Conservation (phyloP, 2,329 filamentous ascomycete species). For the Microdochium trichocladiopsis region DNA sequence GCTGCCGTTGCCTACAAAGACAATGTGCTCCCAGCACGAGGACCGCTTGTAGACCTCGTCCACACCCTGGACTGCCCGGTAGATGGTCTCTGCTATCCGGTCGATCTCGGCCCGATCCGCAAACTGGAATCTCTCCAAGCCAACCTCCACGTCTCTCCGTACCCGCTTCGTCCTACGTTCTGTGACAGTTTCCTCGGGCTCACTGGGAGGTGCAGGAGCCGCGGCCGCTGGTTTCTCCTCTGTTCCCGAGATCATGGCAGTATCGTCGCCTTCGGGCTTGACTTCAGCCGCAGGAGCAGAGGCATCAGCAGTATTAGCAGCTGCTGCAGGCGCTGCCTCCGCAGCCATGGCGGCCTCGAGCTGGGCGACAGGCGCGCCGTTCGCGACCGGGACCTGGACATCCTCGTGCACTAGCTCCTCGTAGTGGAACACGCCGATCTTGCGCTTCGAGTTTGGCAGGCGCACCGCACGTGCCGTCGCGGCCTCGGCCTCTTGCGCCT, state of each 20-base stretch:
- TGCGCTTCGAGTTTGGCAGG: slow-evolving; percentile 66
- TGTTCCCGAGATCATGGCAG: slow-evolving; percentile 6
- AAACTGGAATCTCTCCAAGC: slow-evolving; percentile 66
- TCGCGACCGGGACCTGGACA: slow-evolving; percentile 27
- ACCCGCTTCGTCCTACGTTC: slow-evolving; percentile 47
- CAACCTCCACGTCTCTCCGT: slow-evolving; percentile 67
- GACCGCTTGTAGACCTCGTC: slow-evolving; percentile 79
- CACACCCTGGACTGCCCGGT: slow-evolving; percentile 75
- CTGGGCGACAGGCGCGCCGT: slow-evolving; percentile 11
- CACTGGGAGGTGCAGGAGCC: slow-evolving; percentile 12
- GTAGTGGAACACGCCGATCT: slow-evolving; percentile 64
- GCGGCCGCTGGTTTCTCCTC: slow-evolving; percentile 1
- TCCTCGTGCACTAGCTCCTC: slow-evolving; percentile 59
- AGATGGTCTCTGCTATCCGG: slow-evolving; percentile 75
- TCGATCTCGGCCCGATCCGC: slow-evolving; percentile 69
- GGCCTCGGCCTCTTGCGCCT: slow-evolving; percentile 44
- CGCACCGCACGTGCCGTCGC: slow-evolving; percentile 51
- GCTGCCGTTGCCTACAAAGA: slow-evolving; percentile 85
- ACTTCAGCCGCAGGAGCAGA: slow-evolving; percentile 7
- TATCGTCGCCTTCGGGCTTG: slow-evolving; percentile 9
- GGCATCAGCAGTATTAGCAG: slow-evolving; percentile 5
- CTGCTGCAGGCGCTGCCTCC: slow-evolving; percentile 5
- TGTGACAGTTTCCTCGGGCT: slow-evolving; percentile 21
- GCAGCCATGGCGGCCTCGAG: slow-evolving; percentile 1
- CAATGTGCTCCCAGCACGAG: slow-evolving; percentile 83